Evolutionary conservation across 306 rosid species (phyloP), one percentile per base, ranked within the genome.

Genomic region (Vicia faba): DNA sequence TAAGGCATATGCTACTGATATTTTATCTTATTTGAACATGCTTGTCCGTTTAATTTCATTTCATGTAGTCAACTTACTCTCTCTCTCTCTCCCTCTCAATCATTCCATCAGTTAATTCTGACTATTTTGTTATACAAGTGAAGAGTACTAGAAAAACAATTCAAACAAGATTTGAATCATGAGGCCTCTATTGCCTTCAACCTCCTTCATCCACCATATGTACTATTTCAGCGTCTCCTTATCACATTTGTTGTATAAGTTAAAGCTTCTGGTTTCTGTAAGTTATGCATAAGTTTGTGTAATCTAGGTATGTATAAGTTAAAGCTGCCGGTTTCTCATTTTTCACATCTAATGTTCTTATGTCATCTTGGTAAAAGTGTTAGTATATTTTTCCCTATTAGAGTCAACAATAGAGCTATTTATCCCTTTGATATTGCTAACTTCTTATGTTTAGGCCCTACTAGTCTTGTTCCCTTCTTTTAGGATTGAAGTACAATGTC

Each of bases 1-100:
- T 14, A 45, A 45, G 51, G 51, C 8, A 45, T n/a, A 45, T n/a
- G 51, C 50, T 44, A 44, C 50, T n/a, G 50, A 16, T 44, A n/a
- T 44, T 44, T 44, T 44, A n/a, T 44, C 8, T 44, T 18, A 49
- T 49, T 18, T 16, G 55, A 48, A 48, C 12, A 10, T 49, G 55
- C 13, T 49, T 49, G 26, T 49, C 55, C 26, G 20, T 45, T 45
- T 15, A 46, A 15, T 46, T 46, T 19, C 23, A 53, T 53, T 53
- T 53, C 59, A 53, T 20, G 4, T 23, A 11, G 8, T 23, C 59
- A 53, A 23, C 16, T 23, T 53, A 53, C 35, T 53, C n/a, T 26
- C 33, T 4, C 31, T 4, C 31, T 20, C 23, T 53, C 35, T 53
- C 8, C 26, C 14, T 53, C 35, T 23, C 14, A 23, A 11, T n/a